Evolutionary conservation across 1,139 yeast genomes (phyloP), one percentile per base, ranked within the genome.

Genomic region (Saccharomyces hybrid): DNA sequence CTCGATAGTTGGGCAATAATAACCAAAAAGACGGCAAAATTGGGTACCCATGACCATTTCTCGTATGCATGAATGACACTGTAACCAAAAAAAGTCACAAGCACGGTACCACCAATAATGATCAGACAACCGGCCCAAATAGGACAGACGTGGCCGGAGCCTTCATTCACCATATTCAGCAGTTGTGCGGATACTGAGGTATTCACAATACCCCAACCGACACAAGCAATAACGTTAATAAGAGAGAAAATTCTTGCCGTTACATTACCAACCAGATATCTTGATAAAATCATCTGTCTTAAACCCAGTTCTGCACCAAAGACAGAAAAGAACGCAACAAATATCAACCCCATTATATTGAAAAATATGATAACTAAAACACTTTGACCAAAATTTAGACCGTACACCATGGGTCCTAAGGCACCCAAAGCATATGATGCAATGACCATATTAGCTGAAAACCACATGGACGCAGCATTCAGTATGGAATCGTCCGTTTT

Each of bases 131-230:
- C 96, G 32, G 89, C 96, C 95, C 96, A 87, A 44, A 95, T 87
- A 47, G 96, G 96, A 58, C 88, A 76, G 38, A 73, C 72, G 51
- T 76, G 76, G 34, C 80, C 81, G 44, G 75, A 74, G 26, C 73
- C 73, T 31, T 57, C 54, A 72, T 88, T 87, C 59, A 89, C 85
- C 68, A 87, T 83, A 71, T 85, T 83, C 61, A 90, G 76, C 66
- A 89, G 76, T 69, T 88, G 95, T 27, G 96, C 96, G 41, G 93
- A 83, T 26, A 89, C 85, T 82, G 90, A 87, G 59, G 89, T 87
- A 72, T 90, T 90, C 49, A 88, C 95, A n/a, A 96, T 88, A 71
- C 95, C 90, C 96, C 96, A 90, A 61, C 97, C 96, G 58, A 90
- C 80, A 78, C 96, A 88, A 20, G 96, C 93, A 64, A 90, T 71